Evolutionary conservation across 2,329 filamentous ascomycete species (phyloP).

Genomic region (Talaromyces amestolkiae): DNA sequence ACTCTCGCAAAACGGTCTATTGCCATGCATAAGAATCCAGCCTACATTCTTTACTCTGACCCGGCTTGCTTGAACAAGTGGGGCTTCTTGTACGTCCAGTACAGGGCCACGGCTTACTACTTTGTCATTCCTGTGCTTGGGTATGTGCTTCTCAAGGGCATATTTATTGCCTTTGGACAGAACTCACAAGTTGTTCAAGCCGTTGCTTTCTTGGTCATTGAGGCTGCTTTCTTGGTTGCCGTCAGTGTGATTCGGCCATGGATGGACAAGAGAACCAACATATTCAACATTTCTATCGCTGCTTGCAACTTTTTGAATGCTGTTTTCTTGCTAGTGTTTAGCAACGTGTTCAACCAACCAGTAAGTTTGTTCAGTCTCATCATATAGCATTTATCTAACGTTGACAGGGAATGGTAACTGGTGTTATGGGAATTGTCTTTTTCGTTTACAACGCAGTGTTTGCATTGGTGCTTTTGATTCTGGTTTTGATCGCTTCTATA

Average conservation of each 20-base stretch:
- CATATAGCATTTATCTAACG: conserved; percentile 18
- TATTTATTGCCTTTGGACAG: conserved; percentile 84
- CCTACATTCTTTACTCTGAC: conserved; percentile 95
- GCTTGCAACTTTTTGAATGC: conserved; percentile 87
- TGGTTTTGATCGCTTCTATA: conserved; percentile 73
- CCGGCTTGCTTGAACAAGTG: conserved; percentile 94
- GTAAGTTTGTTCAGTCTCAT: conserved; percentile 41
- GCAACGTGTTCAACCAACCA: conserved; percentile 79
- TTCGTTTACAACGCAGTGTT: conserved; percentile 86
- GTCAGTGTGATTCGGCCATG: conserved; percentile 82
- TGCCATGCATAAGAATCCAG: conserved; percentile 89
- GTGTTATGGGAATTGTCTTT: conserved; percentile 84
- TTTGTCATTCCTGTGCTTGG: conserved; percentile 77
- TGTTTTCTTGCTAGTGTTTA: conserved; percentile 86
- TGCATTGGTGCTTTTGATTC: conserved; percentile 74
- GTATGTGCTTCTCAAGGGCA: conserved; percentile 81
- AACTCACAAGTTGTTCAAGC: conserved; percentile 69
- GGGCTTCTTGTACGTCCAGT: conserved; percentile 97
- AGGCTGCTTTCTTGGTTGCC: conserved; percentile 72
- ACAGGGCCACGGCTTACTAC: conserved; percentile 93
- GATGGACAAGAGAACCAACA: conserved; percentile 99
- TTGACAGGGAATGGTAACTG: conserved; percentile 67
- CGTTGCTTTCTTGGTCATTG: conserved; percentile 77
- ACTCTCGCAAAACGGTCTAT: conserved; percentile 84
- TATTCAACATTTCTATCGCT: conserved; percentile 90